Evolutionary conservation across 306 rosid species (phyloP), one percentile per base, ranked within the genome.

Genomic region (Abrus pulchellus): DNA sequence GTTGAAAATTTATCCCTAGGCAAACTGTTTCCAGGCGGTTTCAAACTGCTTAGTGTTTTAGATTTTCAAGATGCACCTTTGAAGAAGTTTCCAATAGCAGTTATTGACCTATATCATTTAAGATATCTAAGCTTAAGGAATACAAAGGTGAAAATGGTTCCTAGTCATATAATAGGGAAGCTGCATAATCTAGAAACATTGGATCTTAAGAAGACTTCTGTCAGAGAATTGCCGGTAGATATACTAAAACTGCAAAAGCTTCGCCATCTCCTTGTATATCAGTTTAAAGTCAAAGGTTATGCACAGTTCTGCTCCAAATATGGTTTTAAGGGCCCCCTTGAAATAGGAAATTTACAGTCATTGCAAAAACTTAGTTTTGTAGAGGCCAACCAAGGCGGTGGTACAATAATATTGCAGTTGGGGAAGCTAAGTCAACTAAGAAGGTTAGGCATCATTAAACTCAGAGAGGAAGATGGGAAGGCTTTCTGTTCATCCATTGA

Each of bases 311-410:
- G 72, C 65, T 67, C 86, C 28, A 86, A 84, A 72, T 11, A 34
- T 66, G 92, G 90, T 11, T 82, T 78, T 53, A 84, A 75, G 71
- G 38, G 57, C 32, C 82, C 75, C 53, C 56, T 2, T 11, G 84
- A 43, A 27, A 86, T 88, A 78, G 89, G 90, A 33, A 68, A 56
- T 8, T 62, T 88, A 30, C 60, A 75, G 36, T 86, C 88, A 68
- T 79, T 88, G 13, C 89, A 88, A 52, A 88, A 86, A 83, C 89
- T 88, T 59, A 78, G 92, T 73, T 86, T 84, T 62, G 71, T 86
- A 6, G 92, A 88, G 80, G 90, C 79, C 48, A 70, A 82, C 75
- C 86, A 79, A 38, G 76, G 78, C n/a, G 14, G 83, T 64, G 76
- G 74, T 33, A 60, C 45, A 43, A 48, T 83, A 45, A 81, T 87